Conservation (phyloP, 192 early-diverging fungal species). For the Chytriomyces hyalinus region DNA sequence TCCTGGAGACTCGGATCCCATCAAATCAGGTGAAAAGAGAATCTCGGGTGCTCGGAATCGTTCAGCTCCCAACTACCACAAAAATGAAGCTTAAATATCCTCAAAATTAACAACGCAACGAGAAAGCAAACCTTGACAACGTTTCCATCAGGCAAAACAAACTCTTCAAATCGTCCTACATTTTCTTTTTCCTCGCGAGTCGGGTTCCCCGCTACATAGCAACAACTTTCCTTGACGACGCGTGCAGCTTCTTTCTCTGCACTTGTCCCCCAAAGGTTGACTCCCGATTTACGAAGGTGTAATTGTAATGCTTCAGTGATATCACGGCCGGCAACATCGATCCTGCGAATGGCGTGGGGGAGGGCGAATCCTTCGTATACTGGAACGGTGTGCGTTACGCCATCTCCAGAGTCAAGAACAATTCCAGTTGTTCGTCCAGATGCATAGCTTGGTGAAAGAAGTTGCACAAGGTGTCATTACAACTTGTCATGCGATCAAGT, state of each 20-base stretch:
- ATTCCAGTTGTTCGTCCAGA: slow-evolving; percentile 97
- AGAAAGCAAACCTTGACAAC: slow-evolving; percentile 71
- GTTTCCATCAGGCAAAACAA: slow-evolving; percentile 81
- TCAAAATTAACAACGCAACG: background rate
- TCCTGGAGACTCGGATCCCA: slow-evolving; percentile 91
- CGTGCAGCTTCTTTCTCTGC: slow-evolving; percentile 96
- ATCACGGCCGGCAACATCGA: slow-evolving; percentile 93
- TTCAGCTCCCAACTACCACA: slow-evolving; percentile 74
- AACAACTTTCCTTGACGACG: slow-evolving; percentile 94
- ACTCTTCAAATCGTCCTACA: slow-evolving; percentile 75
- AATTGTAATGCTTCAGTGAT: slow-evolving; percentile 91
- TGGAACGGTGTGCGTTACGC: slow-evolving; percentile 92
- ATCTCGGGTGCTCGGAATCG: slow-evolving; percentile 95
- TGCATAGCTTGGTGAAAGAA: slow-evolving; percentile 69
- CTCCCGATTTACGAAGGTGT: slow-evolving; percentile 89
- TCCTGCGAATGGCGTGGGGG: slow-evolving; percentile 88
- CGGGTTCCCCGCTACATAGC: slow-evolving; percentile 89
- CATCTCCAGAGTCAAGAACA: slow-evolving; percentile 95
- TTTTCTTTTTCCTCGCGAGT: slow-evolving; percentile 93
- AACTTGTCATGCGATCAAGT: too few species aligned
- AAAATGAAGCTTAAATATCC: too few species aligned
- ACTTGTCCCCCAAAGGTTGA: slow-evolving; percentile 80
- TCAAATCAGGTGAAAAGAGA: slow-evolving; percentile 91
- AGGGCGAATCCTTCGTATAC: slow-evolving; percentile 97
- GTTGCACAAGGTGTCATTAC: background rate